Base-by-base conservation (phyloP, 2,329 filamentous ascomycete species). In the Biscogniauxia marginata region DNA sequence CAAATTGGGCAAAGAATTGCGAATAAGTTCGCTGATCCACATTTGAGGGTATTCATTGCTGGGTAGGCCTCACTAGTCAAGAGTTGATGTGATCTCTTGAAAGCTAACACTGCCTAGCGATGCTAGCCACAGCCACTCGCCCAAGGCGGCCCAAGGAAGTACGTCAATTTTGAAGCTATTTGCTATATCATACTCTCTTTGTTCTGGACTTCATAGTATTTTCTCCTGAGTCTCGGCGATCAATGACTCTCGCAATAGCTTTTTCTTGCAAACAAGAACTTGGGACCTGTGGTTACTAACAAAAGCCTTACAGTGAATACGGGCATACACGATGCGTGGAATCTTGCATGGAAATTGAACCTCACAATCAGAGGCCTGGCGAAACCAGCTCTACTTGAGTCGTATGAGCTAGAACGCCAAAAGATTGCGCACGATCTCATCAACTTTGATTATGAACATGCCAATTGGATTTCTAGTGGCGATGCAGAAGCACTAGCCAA, bases 1-100 rank as follows among this genome's bases (percentile, higher is more conserved):
- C 81, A 85, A 63, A 86, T 90, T 55, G 85, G 86, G 11, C 87
- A 90, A 74, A 83, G 89, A 19, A 81, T 91, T 20, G 89, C 88
- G 2, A 84, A 84, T 61, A 80, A 83, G 48, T 92, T 91, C 73
- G 82, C 84, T 62, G 84, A 88, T 65, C 77, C 82, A 49, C 75
- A 84, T 57, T 70, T 76, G 43, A 79, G 84, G 16, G 81, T 88
- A n/a, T 90, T 90, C 69, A 75, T 91, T 44, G 80, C 81, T 2
- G 83, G 84, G 1, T 34, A 34, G 3, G 30, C 30, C 6, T 34
- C 30, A 13, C 16, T 3, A 11, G 30, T 34, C 8, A 16, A 39
- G 6, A 11, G n/a, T 39, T 16, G 30, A 39, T 9, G 9, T 2
- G 3, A 39, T n/a, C 11, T 25, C 11, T 25, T 25, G 24, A 11